A percentile compares a stretch with the other conserved stretches of the same genome.
Evolutionary conservation across 2,329 filamentous ascomycete species (phyloP).

Genomic region (Diaporthe nobilis): DNA sequence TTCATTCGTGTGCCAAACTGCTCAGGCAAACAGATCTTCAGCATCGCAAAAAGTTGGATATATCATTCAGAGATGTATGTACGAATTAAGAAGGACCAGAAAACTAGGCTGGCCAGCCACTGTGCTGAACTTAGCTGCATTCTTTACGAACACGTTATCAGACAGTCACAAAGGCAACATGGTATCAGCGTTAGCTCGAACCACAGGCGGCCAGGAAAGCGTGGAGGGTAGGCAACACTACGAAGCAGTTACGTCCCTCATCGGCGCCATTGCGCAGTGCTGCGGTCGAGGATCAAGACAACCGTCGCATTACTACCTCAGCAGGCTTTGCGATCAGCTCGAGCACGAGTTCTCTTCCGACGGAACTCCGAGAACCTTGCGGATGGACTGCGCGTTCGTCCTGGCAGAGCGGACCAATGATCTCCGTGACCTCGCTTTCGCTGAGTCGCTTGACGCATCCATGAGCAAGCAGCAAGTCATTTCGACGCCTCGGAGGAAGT

Average conservation of each 20-base stretch:
- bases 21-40: conserved; percentile 37
- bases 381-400: conserved; percentile 63
- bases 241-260: conserved; percentile 54
- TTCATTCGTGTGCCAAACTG: neutral
- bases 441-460: conserved; percentile 57
- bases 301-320: conserved; percentile 56
- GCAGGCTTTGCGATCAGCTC: conserved; percentile 58
- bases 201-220: conserved; percentile 17
- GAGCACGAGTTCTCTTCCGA: conserved; percentile 51
- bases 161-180: neutral
- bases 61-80: conserved; percentile 47
- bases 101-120: conserved; percentile 37
- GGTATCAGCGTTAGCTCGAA: conserved; percentile 13
- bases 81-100: conserved; percentile 36
- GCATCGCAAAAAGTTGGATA: conserved; percentile 44
- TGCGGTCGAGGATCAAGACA: conserved; percentile 57
- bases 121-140: conserved; percentile 38
- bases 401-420: conserved; percentile 67
- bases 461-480: neutral
- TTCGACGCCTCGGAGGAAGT: conserved; percentile 28
- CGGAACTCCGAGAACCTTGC: conserved; percentile 55
- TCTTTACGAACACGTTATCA: conserved; percentile 29
- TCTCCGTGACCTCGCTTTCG: conserved; percentile 67
- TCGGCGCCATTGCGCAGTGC: conserved; percentile 62
- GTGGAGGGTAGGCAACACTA: conserved; percentile 46